Conservation (phyloP, 73 alveolate species). For the Blepharisma stoltei region DNA sequence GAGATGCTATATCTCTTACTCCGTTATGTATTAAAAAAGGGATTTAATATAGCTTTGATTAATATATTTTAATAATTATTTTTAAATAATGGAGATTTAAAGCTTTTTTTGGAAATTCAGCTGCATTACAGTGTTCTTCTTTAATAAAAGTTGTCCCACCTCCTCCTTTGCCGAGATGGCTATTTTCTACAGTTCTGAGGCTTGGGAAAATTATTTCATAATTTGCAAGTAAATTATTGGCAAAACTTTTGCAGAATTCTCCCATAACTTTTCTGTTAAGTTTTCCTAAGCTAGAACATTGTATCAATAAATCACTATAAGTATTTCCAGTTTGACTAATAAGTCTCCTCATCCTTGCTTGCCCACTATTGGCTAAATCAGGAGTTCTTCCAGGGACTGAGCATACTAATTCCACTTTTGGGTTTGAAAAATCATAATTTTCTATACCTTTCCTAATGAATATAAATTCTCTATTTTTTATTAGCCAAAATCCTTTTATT, state of each 20-base stretch:
- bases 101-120: background rate
- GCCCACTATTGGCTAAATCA: slow-evolving; percentile 14
- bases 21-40: too few relatives aligned
- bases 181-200: background rate
- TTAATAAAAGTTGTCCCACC: slow-evolving; percentile 11
- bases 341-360: slow-evolving; percentile 33
- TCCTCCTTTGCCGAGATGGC: background rate
- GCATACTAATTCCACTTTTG: slow-evolving; percentile 40
- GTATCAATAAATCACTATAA: background rate
- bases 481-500: too few relatives aligned
- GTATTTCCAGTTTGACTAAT: slow-evolving; percentile 5
- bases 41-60: too few relatives aligned
- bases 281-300: background rate
- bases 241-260: background rate
- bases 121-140: background rate
- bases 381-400: slow-evolving; percentile 44
- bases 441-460: too few relatives aligned
- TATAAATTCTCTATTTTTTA: too few relatives aligned
- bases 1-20: background rate
- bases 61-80: too few relatives aligned
- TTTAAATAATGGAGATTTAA: too few relatives aligned
- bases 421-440: slow-evolving; percentile 46
- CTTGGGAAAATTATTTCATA: slow-evolving; percentile 1
- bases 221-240: background rate
- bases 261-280: background rate